A percentile compares a stretch with the other conserved stretches of the same genome.
These are phyloP conservation scores for Dictyostelium firmibasis DNA, from an alignment of 78 protist species.

Conservation along the genomic window DNA sequence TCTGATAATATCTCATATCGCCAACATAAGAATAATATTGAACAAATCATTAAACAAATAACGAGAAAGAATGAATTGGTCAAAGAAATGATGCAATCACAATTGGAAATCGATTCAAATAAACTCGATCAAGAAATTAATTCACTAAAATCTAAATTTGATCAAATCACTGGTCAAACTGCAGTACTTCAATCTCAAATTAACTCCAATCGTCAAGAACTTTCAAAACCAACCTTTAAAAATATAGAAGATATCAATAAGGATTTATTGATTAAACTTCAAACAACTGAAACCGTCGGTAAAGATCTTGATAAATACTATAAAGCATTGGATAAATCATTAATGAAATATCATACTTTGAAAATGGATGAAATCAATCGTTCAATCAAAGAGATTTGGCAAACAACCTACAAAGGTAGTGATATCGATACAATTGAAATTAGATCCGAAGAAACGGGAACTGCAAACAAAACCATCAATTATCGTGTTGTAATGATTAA, in stretches of 20 bases:
- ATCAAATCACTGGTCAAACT: constrained; percentile 46
- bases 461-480: constrained; percentile 62
- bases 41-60: not conserved
- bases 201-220: not conserved
- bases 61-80: constrained; percentile 6
- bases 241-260: constrained; percentile 22
- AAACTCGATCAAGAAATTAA: not conserved
- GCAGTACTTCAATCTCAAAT: constrained; percentile 25
- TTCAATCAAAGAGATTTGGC: constrained; percentile 95
- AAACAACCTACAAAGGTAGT: constrained; percentile 86
- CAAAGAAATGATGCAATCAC: not conserved
- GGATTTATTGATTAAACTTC: constrained; percentile 6
- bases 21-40: constrained; percentile 15
- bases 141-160: constrained; percentile 10
- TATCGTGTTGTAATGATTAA: constrained; percentile 97
- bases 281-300: constrained; percentile 43
- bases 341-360: constrained; percentile 61
- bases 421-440: constrained; percentile 98
- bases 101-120: not conserved
- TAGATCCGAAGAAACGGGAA: constrained; percentile 63
- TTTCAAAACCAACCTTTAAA: constrained; percentile 54
- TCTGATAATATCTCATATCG: constrained; percentile 30
- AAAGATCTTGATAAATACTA: constrained; percentile 78
- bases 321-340: constrained; percentile 61
- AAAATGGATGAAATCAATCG: constrained; percentile 97